Base-by-base conservation (phyloP, 129 eudicot species). In the Flaveria sonorensis region DNA sequence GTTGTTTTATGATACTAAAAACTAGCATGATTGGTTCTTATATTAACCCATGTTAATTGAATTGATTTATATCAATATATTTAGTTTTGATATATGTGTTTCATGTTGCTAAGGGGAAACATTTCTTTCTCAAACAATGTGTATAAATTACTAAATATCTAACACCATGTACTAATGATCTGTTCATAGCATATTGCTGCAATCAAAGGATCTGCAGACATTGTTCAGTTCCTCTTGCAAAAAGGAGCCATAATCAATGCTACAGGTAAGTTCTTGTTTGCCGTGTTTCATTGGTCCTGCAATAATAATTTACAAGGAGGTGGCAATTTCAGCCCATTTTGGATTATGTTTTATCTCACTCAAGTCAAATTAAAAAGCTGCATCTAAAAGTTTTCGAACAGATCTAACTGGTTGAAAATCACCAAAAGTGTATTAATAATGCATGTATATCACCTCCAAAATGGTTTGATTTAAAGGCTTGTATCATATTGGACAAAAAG, bases 131-230 rank as follows among this genome's bases (percentile, higher is more conserved):
- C 23, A 39, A 71, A 20, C 10, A 55, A 13, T 21, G 39, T 1
- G 3, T 23, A 70, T 24, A 74, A 21, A 60, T 46, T 24, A 24
- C 45, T 43, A 7, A 11, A 60, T 28, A 24, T 60, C 7, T 74
- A 61, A 74, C 51, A 75, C 39, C 14, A 11, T 19, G 6, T 63
- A 48, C 52, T 48, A 28, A 63, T 48, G 51, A 28, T 47, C 62
- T 46, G 42, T 66, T 46, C 56, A 52, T 75, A 90, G 93, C 90
- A 87, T 80, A 86, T 86, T 67, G 89, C 92, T 79, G 92, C 96
- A 67, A 79, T 81, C 36, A 88, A 75, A 62, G 96, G 96, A 55
- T 72, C 52, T 76, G 90, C 83, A 77, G 92, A 87, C 67, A 78
- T 90, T 46, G 72, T 77, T 74, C 74, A 43, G 45, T 88, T 81